Percentiles rank a stretch among this genome's conserved stretches.
Conservation (phyloP, 2,329 filamentous ascomycete species). For the Penicillium sp. region DNA sequence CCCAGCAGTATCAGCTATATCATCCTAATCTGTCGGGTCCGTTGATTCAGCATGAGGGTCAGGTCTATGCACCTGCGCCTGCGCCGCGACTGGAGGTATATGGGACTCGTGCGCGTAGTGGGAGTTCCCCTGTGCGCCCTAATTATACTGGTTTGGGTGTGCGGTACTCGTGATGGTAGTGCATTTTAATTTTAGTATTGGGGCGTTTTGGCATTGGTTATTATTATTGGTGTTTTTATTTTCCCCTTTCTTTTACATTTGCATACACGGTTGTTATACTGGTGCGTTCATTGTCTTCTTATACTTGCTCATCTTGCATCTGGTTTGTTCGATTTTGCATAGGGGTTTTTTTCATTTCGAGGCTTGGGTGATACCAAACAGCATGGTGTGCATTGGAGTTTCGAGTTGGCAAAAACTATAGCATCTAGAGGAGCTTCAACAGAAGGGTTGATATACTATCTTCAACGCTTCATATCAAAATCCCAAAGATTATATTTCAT, state of each 20-base stretch:
- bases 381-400: not conserved
- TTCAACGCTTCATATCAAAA: not conserved
- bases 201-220: not conserved
- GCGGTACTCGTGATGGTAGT: conserved; percentile 1
- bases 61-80: conserved; percentile 14
- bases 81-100: conserved; percentile 15
- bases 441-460: not conserved
- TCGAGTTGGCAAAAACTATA: not conserved
- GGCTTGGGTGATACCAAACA: not conserved
- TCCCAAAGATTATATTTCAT: not conserved
- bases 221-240: not conserved
- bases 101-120: conserved; percentile 28
- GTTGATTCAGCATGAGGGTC: conserved; percentile 24
- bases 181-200: not conserved
- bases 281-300: not conserved
- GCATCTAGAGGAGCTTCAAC: not conserved
- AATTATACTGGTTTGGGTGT: conserved; percentile 25
- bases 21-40: conserved; percentile 32
- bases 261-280: not conserved
- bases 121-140: conserved; percentile 32
- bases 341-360: not conserved
- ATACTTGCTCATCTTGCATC: not conserved
- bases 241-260: not conserved
- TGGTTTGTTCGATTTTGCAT: not conserved
- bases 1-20: conserved; percentile 25